Evolutionary conservation across 2,329 filamentous ascomycete species (phyloP).

Genomic region (Monilinia vaccinii-corymbosi): DNA sequence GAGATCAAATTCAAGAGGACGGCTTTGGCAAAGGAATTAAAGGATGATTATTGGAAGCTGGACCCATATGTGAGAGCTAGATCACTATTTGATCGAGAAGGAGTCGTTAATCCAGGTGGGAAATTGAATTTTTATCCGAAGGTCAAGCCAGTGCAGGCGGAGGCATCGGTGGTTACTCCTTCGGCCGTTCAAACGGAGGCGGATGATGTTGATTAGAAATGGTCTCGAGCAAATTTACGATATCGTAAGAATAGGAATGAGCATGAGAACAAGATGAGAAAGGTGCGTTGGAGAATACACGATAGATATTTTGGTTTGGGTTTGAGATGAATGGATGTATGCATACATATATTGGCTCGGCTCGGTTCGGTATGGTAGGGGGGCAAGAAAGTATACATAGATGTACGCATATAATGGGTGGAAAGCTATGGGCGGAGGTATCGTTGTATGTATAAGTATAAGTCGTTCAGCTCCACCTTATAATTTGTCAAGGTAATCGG

Average conservation of each 20-base stretch:
- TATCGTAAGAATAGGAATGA: not conserved
- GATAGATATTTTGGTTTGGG: not conserved
- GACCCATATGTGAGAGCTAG: slow-evolving; percentile 81
- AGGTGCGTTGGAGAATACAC: not conserved
- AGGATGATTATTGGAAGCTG: slow-evolving; percentile 75
- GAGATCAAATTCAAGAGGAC: slow-evolving; percentile 48
- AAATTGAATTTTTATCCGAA: slow-evolving; percentile 60
- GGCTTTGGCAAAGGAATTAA: slow-evolving; percentile 52
- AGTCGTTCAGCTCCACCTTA: too few species aligned
- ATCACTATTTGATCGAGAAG: slow-evolving; percentile 75
- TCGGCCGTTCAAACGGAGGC: slow-evolving; percentile 8
- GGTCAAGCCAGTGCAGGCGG: slow-evolving; percentile 4
- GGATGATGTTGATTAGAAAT: slow-evolving; percentile 25
- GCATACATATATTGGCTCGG: not conserved
- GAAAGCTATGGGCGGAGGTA: too few species aligned
- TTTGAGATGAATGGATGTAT: not conserved
- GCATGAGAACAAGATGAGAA: not conserved
- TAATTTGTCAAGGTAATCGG: too few species aligned
- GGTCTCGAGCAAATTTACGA: too few species aligned
- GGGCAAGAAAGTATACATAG: too few species aligned
- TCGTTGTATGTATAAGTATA: too few species aligned
- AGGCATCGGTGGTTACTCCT: slow-evolving; percentile 9
- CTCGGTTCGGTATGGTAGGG: too few species aligned
- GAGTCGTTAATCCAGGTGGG: slow-evolving; percentile 60
- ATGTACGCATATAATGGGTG: too few species aligned